Evolutionary conservation across 2,329 filamentous ascomycete genomes (phyloP).

Genomic region (Thermothelomyces thermophilus): DNA sequence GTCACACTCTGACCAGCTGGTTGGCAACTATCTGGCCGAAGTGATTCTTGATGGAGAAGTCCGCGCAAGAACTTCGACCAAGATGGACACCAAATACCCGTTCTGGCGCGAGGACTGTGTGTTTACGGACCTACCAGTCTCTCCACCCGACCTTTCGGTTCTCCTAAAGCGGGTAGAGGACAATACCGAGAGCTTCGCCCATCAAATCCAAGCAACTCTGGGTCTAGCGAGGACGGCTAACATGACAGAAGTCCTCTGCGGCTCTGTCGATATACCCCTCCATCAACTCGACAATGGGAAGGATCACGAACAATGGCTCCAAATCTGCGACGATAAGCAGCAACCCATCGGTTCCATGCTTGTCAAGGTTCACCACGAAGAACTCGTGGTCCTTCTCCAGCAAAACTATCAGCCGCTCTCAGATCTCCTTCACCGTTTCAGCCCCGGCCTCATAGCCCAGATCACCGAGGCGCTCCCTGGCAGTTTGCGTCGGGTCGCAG

Average conservation of each 20-base stretch:
- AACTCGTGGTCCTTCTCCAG: constrained; percentile 80
- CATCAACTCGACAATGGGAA: constrained; percentile 71
- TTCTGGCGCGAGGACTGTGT: constrained; percentile 81
- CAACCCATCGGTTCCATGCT: constrained; percentile 77
- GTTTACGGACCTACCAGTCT: constrained; percentile 65
- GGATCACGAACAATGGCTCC: constrained; percentile 84
- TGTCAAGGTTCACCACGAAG: constrained; percentile 75
- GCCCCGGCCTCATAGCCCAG: constrained; percentile 74
- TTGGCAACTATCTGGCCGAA: constrained; percentile 72
- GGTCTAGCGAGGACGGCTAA: constrained; percentile 38
- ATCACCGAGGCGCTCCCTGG: constrained; percentile 73
- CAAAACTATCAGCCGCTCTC: constrained; percentile 79
- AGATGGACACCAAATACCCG: constrained; percentile 63
- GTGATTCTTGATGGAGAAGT: constrained; percentile 74
- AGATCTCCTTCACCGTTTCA: constrained; percentile 78
- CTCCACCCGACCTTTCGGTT: constrained; percentile 62
- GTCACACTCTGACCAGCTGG: constrained; percentile 38
- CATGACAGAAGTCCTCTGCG: constrained; percentile 50
- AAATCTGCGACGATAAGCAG: constrained; percentile 67
- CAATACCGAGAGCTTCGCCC: constrained; percentile 39
- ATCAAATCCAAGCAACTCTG: constrained; percentile 38
- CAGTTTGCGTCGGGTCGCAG: constrained; percentile 72
- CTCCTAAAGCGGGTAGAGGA: constrained; percentile 61
- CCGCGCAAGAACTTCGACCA: constrained; percentile 66
- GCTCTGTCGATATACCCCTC: constrained; percentile 74